phyloP scores from a whole-genome alignment of 2,329 filamentous ascomycete species.

The Ascochyta koolunga region DNA sequence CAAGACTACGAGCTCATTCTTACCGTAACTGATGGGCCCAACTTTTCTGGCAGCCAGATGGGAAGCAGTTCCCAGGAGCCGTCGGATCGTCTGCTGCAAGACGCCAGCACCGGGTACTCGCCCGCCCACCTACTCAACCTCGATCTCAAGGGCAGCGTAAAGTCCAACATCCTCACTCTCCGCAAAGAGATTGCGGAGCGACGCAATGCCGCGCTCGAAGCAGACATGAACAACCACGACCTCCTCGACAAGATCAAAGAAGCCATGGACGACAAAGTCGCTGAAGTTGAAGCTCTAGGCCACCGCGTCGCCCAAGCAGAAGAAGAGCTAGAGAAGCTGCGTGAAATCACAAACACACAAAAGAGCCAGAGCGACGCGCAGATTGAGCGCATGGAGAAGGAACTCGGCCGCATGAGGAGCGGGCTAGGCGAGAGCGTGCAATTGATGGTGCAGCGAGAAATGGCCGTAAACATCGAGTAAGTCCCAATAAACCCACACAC shows the following conservation, averaged over 20 bases:
- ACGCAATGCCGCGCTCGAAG: constrained; percentile 79
- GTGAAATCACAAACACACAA: constrained; percentile 83
- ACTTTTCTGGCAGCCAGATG: constrained; percentile 67
- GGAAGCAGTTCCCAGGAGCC: constrained; percentile 51
- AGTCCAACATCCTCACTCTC: constrained; percentile 76
- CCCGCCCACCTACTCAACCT: constrained; percentile 87
- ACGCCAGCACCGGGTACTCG: constrained; percentile 84
- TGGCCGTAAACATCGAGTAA: constrained; percentile 94
- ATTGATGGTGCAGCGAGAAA: constrained; percentile 90
- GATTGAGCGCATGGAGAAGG: constrained; percentile 98
- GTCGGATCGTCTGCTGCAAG: constrained; percentile 79
- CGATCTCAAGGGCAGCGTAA: constrained; percentile 83
- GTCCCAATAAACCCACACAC: constrained; percentile 48
- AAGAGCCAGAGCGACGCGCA: constrained; percentile 89
- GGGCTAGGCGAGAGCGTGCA: constrained; percentile 85
- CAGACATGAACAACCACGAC: constrained; percentile 93
- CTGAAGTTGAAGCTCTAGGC: constrained; percentile 88
- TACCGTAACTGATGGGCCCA: constrained; percentile 76
- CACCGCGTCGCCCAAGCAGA: constrained; percentile 87
- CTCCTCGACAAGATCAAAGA: constrained; percentile 94
- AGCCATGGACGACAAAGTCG: constrained; percentile 92
- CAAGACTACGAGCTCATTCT: constrained; percentile 84
- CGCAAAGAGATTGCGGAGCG: constrained; percentile 93
- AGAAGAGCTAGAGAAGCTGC: constrained; percentile 92
- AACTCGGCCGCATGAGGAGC: constrained; percentile 89